Percentiles rank a stretch among this genome's conserved stretches.
phyloP scores from a whole-genome alignment of 2,329 filamentous ascomycete genomes.

The Trichoderma koningiopsis region DNA sequence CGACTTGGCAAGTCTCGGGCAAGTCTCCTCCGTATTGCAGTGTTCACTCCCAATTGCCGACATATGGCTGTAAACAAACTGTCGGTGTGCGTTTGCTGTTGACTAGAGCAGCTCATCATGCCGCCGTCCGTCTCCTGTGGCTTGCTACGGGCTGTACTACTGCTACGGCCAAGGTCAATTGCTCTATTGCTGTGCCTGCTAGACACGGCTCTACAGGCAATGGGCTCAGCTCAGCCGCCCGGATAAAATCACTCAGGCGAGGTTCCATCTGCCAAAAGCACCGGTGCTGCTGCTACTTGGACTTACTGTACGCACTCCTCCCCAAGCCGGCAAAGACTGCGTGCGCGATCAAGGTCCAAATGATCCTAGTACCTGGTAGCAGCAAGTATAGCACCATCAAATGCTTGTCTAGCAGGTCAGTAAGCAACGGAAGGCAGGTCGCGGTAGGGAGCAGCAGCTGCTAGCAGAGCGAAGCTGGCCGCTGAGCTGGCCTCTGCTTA shows the following conservation, averaged over 20 bases:
- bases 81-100: background rate
- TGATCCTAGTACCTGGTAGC: constrained; percentile 12
- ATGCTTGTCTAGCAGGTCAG: background rate
- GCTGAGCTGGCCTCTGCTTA: constrained; percentile 4
- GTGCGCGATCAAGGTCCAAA: constrained; percentile 8
- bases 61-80: background rate
- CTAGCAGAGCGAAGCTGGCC: background rate
- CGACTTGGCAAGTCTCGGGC: background rate
- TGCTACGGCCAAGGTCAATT: background rate
- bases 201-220: background rate
- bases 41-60: background rate
- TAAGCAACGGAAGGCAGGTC: background rate
- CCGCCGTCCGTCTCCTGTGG: background rate
- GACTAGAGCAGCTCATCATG: background rate
- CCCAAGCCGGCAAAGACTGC: constrained; percentile 22
- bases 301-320: constrained; percentile 21
- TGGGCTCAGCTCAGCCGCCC: constrained; percentile 17
- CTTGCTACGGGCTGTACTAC: background rate
- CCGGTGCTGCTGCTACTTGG: constrained; percentile 2
- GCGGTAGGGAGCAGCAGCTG: background rate
- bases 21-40: background rate
- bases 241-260: constrained; percentile 25
- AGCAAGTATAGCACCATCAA: background rate
- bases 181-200: background rate
- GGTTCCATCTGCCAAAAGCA: constrained; percentile 23